Base-by-base conservation (phyloP, 768 basidiomycete genomes). In the Suillus clintonianus region DNA sequence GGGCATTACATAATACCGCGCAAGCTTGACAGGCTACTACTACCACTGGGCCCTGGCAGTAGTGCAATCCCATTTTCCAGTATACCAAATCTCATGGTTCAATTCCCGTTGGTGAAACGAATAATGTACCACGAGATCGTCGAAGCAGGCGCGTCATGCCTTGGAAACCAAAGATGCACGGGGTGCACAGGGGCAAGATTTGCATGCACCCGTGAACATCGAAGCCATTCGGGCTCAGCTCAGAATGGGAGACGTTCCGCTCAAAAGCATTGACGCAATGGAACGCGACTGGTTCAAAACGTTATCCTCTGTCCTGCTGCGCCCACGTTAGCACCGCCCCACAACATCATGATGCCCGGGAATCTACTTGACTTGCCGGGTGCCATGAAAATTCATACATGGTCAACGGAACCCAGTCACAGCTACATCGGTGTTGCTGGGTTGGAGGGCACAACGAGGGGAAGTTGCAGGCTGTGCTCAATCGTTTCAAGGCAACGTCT, bases 311-410 rank as follows among this genome's bases (percentile, higher is more conserved):
- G 76, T 64, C 81, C 83, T 17, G 77, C 77, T 47, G 77, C 80
- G 32, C 77, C 83, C 3, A 82, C 80, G 32, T 69, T 84, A 6
- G 82, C 84, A 36, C 78, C 81, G 7, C 82, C 79, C 10, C 82
- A 83, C 62, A 79, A 81, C 64, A 78, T 76, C 6, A 80, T 79
- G 14, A n/a, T 73, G 77, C 24, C 84, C 67, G 84, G 83, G 82
- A 86, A 86, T 67, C 66, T 86, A 58, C 66, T 80, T 66, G 84
- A 86, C 69, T 82, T 81, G 59, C 77, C 83, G 9, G 78, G 77
- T n/a, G 79, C 77, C 24, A 81, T 79, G 82, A 64, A 63, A 70
- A 37, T 72, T 68, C 59, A 72, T 82, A 27, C 69, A 68, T 43
- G 60, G 57, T 19, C 79, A 83, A 57, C 83, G 80, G 81, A 73